Percentiles rank a stretch among this genome's conserved stretches.
Conservation (phyloP, 768 basidiomycete genomes). For the Strobilomyces echinocephalus region DNA sequence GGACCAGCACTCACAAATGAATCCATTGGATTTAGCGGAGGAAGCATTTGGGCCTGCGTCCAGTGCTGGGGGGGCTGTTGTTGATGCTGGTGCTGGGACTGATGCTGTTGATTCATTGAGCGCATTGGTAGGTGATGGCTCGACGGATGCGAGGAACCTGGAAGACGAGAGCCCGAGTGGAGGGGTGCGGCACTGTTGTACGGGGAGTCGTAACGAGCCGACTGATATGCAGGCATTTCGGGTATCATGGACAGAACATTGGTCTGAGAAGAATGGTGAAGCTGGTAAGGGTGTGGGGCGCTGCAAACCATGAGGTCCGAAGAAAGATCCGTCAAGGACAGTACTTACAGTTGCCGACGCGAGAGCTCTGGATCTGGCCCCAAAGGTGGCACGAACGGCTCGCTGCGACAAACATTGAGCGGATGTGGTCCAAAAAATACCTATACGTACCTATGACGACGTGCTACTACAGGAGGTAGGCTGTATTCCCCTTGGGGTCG, state of each 20-base stretch:
- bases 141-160: conserved; percentile 27
- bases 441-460: conserved; percentile 36
- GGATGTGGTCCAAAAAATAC: not conserved
- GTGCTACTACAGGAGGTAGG: conserved; percentile 35
- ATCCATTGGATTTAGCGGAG: conserved; percentile 52
- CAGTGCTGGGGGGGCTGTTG: conserved; percentile 39
- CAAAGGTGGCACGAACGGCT: conserved; percentile 42
- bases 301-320: conserved; percentile 26
- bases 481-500: conserved; percentile 40
- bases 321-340: not conserved
- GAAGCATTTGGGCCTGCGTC: conserved; percentile 42
- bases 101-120: conserved; percentile 44
- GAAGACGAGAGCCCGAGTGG: conserved; percentile 38
- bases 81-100: conserved; percentile 19
- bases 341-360: conserved; percentile 46
- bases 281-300: conserved; percentile 41
- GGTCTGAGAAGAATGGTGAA: conserved; percentile 38
- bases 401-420: conserved; percentile 30
- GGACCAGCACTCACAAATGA: conserved; percentile 60
- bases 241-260: conserved; percentile 54
- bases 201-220: conserved; percentile 47
- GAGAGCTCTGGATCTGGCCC: conserved; percentile 40
- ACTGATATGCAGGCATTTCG: conserved; percentile 50
- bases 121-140: conserved; percentile 42
- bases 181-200: conserved; percentile 37